Evolutionary conservation across 2,329 filamentous ascomycete species (phyloP).

Genomic region (Phialocephala subalpina): DNA sequence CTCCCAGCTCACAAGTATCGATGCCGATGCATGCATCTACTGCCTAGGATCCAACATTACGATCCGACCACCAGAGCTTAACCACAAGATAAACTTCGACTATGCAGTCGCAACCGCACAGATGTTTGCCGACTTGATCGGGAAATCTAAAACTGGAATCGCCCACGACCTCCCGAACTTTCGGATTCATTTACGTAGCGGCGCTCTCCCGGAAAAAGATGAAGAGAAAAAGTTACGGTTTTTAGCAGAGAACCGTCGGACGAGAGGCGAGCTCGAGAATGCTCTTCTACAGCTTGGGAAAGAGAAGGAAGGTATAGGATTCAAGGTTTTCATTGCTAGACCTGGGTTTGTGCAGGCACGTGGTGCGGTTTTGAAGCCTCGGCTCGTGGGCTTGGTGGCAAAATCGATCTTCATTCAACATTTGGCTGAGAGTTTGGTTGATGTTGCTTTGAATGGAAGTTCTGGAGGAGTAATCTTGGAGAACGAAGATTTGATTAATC

Average conservation of each 20-base stretch:
- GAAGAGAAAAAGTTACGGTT: conserved; percentile 49
- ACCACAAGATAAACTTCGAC: conserved; percentile 18
- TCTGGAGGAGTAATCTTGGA: too few relatives aligned
- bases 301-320: conserved; percentile 9
- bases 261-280: conserved; percentile 40
- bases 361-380: too few relatives aligned
- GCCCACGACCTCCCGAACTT: conserved; percentile 43
- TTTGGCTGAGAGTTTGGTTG: too few relatives aligned
- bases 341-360: not conserved
- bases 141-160: too few relatives aligned
- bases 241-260: conserved; percentile 41
- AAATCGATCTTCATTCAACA: too few relatives aligned
- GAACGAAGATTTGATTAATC: too few relatives aligned
- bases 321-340: conserved; percentile 20
- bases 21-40: conserved; percentile 34
- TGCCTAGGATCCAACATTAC: conserved; percentile 25
- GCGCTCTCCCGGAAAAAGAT: conserved; percentile 49
- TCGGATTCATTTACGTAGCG: conserved; percentile 51
- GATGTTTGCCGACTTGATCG: conserved; percentile 39
- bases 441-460: too few relatives aligned
- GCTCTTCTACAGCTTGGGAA: conserved; percentile 13
- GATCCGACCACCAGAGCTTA: conserved; percentile 2
- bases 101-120: conserved; percentile 40
- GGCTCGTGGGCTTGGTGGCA: too few relatives aligned
- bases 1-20: conserved; percentile 19